Conservation (phyloP, 139 green algal species). For the Micromonas commoda region DNA sequence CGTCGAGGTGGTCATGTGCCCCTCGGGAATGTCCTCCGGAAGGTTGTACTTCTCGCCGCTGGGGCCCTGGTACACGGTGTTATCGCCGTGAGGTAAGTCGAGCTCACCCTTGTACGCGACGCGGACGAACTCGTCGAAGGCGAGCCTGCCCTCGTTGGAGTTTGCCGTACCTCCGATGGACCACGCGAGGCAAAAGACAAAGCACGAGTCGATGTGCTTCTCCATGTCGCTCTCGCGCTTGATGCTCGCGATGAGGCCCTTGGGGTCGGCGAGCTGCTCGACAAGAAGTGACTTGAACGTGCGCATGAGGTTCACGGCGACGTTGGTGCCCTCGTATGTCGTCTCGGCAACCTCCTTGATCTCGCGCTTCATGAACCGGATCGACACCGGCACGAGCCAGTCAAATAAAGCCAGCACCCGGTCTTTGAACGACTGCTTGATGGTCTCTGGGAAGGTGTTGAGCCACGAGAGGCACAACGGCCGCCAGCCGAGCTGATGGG, state of each 20-base stretch:
- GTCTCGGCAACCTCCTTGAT: conserved; percentile 51
- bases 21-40: conserved; percentile 40
- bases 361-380: conserved; percentile 35
- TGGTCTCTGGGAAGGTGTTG: conserved; percentile 23
- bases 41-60: background rate
- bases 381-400: conserved; percentile 34
- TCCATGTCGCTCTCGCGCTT: conserved; percentile 6
- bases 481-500: conserved; percentile 34
- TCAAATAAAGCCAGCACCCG: conserved; percentile 32
- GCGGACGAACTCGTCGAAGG: conserved; percentile 46
- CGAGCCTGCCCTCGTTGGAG: conserved; percentile 27
- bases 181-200: conserved; percentile 53
- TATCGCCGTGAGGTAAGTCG: no score
- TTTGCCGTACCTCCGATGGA: conserved; percentile 40
- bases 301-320: conserved; percentile 53
- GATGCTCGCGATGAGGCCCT: background rate
- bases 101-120: conserved; percentile 29
- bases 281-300: conserved; percentile 40
- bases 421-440: background rate
- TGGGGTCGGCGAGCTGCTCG: conserved; percentile 39
- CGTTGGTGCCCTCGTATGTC: conserved; percentile 45
- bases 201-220: conserved; percentile 40
- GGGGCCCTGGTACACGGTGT: conserved; percentile 30
- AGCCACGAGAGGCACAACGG: conserved; percentile 29
- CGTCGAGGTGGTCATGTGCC: conserved; percentile 34